These are phyloP conservation scores for Rubia peregrina DNA, from an alignment of 305 asterid genomes.

Conservation along the genomic window DNA sequence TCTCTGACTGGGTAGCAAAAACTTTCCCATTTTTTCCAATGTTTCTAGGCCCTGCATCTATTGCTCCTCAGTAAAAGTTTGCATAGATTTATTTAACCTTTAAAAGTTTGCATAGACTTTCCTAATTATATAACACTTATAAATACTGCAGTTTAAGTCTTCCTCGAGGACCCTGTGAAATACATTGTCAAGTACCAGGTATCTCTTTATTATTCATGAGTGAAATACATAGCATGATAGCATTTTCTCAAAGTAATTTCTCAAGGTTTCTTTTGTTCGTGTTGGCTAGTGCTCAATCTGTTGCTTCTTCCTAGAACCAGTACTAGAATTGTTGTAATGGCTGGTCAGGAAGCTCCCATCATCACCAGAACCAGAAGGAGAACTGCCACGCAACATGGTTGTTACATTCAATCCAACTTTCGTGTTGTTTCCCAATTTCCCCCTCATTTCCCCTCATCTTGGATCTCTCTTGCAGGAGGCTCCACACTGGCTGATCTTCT, in stretches of 20 bases:
- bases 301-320: too few species aligned
- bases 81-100: too few species aligned
- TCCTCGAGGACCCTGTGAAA: constrained; percentile 80
- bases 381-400: constrained; percentile 84
- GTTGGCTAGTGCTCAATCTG: constrained; percentile 98
- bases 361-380: constrained; percentile 88
- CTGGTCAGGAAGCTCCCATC: constrained; percentile 89
- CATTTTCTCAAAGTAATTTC: neutral
- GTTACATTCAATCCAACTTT: constrained; percentile 17
- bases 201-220: neutral
- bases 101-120: too few species aligned
- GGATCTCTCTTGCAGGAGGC: constrained; percentile 66
- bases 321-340: constrained; percentile 93
- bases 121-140: neutral
- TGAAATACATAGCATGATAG: neutral
- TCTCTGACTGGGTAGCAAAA: too few species aligned
- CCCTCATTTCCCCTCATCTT: constrained; percentile 31
- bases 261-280: neutral
- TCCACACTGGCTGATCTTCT: constrained; percentile 85
- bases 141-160: constrained; percentile 72
- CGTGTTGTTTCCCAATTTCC: constrained; percentile 10
- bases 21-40: too few species aligned
- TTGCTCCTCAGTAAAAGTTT: too few species aligned
- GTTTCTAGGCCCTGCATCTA: too few species aligned
- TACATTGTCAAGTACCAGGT: constrained; percentile 78